Evolutionary conservation across 75 land plant genomes (phyloP), one percentile per base, ranked within the genome.

Genomic region (Azolla pinnata): DNA sequence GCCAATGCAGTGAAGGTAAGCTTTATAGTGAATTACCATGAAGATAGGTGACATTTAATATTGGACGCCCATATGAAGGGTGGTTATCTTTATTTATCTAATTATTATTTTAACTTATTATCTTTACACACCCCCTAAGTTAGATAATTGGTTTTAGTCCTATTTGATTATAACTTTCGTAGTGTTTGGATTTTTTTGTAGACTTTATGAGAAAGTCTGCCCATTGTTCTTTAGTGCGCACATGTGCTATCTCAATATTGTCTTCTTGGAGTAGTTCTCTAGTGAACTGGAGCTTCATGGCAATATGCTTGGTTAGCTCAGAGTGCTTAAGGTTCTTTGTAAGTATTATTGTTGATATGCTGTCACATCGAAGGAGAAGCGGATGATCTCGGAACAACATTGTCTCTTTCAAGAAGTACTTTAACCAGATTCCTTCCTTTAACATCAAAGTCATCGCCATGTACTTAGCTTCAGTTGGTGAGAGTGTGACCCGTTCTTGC

Each of bases 221-320:
- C 32, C 29, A 38, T 54, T 71, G 57, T 31, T 64, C 29, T 16
- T 65, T 24, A 18, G 70, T 53, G 29, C 25, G 29, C 26, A 52
- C 35, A 38, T 33, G 53, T 18, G 28, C 24, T 31, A 71, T n/a
- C 29, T 33, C 32, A 5, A 66, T 53, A n/a, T 28, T 19, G 10
- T 29, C 64, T 9, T 52, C 53, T 9, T 49, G 27, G 21, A 57
- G 19, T 32, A 57, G 14, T 4, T 57, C 61, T 31, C 46, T 44
- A 34, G 62, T 67, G 20, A 62, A 67, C 28, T 73, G 61, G 56
- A 44, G 24, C 1, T 26, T 26, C 3, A 73, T 47, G 14, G 61
- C 70, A 12, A 67, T 56, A 35, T 67, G 76, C 29, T 73, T 73
- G 0, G 62, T 73, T 29, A 58, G 56, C 16, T 62, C 63, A 42